These are phyloP conservation scores for Claviceps sp. DNA, from an alignment of 2,329 filamentous ascomycete genomes.

Conservation along the genomic window DNA sequence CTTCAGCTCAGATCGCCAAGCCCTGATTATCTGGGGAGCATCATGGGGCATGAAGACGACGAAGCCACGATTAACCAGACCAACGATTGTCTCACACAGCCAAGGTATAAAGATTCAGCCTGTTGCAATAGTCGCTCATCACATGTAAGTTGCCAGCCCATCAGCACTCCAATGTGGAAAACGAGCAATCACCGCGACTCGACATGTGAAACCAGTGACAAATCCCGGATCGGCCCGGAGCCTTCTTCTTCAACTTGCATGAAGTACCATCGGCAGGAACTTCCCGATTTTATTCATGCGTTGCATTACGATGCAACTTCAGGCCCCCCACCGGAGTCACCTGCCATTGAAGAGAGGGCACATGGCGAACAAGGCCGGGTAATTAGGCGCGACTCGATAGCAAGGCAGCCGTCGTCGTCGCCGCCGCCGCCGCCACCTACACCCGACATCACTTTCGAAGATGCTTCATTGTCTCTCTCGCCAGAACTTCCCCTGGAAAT, in stretches of 20 bases:
- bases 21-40: neutral
- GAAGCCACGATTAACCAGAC: neutral
- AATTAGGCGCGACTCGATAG: slow-evolving; percentile 1
- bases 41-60: slow-evolving; percentile 1
- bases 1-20: slow-evolving; percentile 2
- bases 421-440: neutral
- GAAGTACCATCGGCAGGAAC: neutral
- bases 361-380: slow-evolving; percentile 1
- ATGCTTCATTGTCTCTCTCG: neutral
- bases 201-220: neutral
- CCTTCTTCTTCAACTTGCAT: neutral
- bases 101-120: neutral
- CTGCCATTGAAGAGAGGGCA: neutral
- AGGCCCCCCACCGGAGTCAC: neutral
- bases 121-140: neutral
- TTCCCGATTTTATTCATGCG: neutral
- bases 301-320: neutral
- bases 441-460: neutral
- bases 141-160: neutral
- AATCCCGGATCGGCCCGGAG: neutral
- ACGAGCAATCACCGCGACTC: neutral
- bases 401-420: neutral
- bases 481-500: neutral
- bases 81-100: neutral
- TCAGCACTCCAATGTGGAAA: neutral